Base-by-base conservation (phyloP, 1,139 yeast species). In the Yamadazyma triangularis region DNA sequence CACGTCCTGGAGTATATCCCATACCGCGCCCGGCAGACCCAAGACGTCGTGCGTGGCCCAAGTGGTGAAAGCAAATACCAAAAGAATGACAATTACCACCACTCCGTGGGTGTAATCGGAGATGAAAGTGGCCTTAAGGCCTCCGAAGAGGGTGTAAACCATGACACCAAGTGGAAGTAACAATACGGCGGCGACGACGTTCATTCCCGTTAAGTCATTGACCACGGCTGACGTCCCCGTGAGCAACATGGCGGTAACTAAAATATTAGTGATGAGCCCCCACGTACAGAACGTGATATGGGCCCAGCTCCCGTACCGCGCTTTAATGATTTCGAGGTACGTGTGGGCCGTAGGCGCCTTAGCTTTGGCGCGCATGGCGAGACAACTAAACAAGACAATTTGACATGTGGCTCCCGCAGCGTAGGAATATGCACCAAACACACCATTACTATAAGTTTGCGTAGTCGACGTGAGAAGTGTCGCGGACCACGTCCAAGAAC, bases 401-500 rank as follows among this genome's bases (percentile, higher is more conserved):
- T 73, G 79, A 36, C 70, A 67, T 15, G 76, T 64, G 21, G 76
- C 77, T 31, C 78, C 79, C 10, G 75, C 71, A 13, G 76, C 77
- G 33, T 44, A 44, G 47, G 60, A 70, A 44, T 61, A 67, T 4
- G 73, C 67, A 26, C 76, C 77, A 13, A 80, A 69, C 26, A 87
- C 73, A 46, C 95, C 95, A 44, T 83, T 77, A 35, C 71, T 70
- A 56, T 82, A 84, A 13, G 84, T 85, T 53, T 81, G 86, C n/a
- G 89, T 58, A 15, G 89, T 76, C 2, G 88, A 79, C 21, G 84
- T 82, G 21, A 85, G 68, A 28, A 86, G 60, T 2, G 95, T 85
- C 2, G 95, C 91, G 27, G 91, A 88, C 95, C 95, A 87, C 4
- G 95, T 87, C 96, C 96, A 88, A 8, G 91, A 79, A 14, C 88